Evolutionary conservation across 495 filamentous ascomycete genomes (phyloP).

Genomic region (Podospora pseudoanserina): DNA sequence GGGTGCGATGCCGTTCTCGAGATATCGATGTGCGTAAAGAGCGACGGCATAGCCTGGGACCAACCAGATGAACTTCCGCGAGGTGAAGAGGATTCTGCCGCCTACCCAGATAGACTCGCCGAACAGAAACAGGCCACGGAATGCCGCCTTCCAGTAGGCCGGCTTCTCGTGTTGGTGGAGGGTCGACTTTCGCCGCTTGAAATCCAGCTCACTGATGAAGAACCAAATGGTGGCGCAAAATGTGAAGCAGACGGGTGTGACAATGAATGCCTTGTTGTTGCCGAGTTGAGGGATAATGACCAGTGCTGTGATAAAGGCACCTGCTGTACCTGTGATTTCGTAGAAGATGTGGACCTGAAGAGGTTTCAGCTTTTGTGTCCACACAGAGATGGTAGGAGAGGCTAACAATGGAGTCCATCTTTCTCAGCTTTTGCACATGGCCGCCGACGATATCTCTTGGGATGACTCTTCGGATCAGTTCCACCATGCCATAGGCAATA

Average conservation of each 20-base stretch:
- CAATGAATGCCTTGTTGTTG: constrained; percentile 45
- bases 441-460: constrained; percentile 46
- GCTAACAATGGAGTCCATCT: constrained; percentile 40
- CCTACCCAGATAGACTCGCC: constrained; percentile 39
- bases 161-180: constrained; percentile 6
- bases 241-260: constrained; percentile 42
- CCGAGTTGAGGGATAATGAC: constrained; percentile 41
- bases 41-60: constrained; percentile 43
- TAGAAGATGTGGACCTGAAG: constrained; percentile 39
- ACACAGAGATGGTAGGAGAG: neutral
- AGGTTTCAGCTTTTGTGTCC: neutral
- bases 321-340: constrained; percentile 41
- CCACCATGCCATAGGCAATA: constrained; percentile 44
- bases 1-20: constrained; percentile 43
- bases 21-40: constrained; percentile 45
- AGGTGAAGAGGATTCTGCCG: constrained; percentile 39
- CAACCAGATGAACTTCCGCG: constrained; percentile 46
- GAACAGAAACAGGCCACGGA: constrained; percentile 35
- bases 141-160: constrained; percentile 27
- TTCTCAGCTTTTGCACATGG: constrained; percentile 42
- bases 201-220: constrained; percentile 37
- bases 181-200: constrained; percentile 19
- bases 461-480: constrained; percentile 45
- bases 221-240: constrained; percentile 36
- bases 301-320: constrained; percentile 43